phyloP scores from a whole-genome alignment of 768 basidiomycete species.

The Pulveroboletus ravenelii region DNA sequence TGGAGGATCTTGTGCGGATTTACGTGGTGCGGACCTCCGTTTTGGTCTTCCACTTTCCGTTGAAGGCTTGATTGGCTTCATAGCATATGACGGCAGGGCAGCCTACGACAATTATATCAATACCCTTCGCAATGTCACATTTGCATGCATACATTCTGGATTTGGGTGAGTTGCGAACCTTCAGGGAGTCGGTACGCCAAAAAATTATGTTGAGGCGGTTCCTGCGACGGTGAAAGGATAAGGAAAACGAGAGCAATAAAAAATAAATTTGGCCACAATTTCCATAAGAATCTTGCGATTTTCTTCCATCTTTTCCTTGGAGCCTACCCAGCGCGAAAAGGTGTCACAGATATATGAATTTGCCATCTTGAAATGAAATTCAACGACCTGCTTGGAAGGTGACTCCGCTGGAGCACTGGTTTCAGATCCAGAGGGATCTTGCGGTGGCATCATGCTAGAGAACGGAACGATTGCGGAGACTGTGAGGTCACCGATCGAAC shows the following conservation, averaged over 20 bases:
- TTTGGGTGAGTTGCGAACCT: constrained; percentile 51
- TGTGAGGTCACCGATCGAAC: constrained; percentile 29
- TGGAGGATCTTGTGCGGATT: constrained; percentile 22
- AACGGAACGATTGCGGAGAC: constrained; percentile 48
- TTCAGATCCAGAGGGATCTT: constrained; percentile 12
- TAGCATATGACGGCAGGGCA: constrained; percentile 42
- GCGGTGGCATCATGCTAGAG: constrained; percentile 17
- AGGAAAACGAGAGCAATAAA: not conserved
- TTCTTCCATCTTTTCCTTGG: constrained; percentile 46
- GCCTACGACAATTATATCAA: constrained; percentile 31
- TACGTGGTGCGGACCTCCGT: constrained; percentile 33
- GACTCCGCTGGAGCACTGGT: constrained; percentile 5
- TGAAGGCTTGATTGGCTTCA: constrained; percentile 57
- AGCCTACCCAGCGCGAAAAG: constrained; percentile 58
- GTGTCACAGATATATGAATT: constrained; percentile 52
- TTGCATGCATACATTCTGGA: constrained; percentile 49
- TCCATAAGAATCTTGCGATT: constrained; percentile 42
- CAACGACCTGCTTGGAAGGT: constrained; percentile 32
- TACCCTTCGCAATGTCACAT: not conserved
- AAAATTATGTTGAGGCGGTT: constrained; percentile 43
- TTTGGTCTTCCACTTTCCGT: constrained; percentile 34
- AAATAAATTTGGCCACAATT: constrained; percentile 35
- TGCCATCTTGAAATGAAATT: constrained; percentile 47
- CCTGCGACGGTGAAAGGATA: constrained; percentile 26
- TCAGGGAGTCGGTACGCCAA: constrained; percentile 55